These are phyloP conservation scores for Cymbopogon citratus DNA, from an alignment of 176 grass and related monocot genomes.

Conservation along the genomic window DNA sequence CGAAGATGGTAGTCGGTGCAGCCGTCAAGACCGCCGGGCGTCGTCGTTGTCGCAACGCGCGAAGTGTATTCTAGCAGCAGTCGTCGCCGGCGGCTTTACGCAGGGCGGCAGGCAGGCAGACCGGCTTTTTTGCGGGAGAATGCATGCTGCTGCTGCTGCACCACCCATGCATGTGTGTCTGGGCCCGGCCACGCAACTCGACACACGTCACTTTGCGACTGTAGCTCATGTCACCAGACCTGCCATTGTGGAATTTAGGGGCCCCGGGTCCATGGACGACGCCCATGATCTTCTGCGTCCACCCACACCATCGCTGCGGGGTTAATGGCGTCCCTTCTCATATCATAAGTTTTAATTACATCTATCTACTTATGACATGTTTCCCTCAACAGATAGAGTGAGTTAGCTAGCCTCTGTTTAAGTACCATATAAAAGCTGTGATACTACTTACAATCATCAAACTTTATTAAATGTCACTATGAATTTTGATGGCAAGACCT, in stretches of 20 bases:
- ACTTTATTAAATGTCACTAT: not conserved
- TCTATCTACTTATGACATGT: not conserved
- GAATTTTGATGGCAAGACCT: not conserved
- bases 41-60: not conserved
- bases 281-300: conserved; percentile 22
- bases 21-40: conserved; percentile 16
- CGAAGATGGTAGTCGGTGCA: not conserved
- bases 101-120: not conserved
- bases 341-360: not conserved
- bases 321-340: not conserved
- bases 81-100: conserved; percentile 11
- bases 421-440: not conserved
- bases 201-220: conserved; percentile 38
- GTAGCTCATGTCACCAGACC: conserved; percentile 61
- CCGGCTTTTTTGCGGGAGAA: not conserved
- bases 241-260: conserved; percentile 27
- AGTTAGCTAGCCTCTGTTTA: not conserved
- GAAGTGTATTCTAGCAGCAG: no score
- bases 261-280: not conserved
- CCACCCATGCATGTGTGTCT: not conserved
- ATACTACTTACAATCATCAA: no score
- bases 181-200: conserved; percentile 6
- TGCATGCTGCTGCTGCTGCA: no score
- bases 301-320: no score
- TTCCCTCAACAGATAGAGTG: not conserved